These are phyloP conservation scores for Exophiala alcalophila DNA, from an alignment of 2,329 filamentous ascomycete species.

Conservation along the genomic window DNA sequence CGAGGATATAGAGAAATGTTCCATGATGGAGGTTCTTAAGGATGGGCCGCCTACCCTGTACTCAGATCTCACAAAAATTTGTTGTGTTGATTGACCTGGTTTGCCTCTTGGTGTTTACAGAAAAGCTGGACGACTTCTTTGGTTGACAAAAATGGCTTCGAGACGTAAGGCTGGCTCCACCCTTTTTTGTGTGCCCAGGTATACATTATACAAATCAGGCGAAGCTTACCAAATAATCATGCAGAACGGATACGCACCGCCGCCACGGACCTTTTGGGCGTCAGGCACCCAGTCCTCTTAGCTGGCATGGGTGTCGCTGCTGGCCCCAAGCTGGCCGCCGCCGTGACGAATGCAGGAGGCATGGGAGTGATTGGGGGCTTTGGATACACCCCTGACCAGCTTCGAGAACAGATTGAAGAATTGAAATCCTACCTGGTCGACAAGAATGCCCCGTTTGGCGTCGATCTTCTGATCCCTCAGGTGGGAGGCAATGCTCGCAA, in stretches of 20 bases:
- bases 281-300: conserved; percentile 81
- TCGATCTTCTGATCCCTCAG: conserved; percentile 84
- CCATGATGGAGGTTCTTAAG: no score
- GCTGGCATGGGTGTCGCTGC: conserved; percentile 93
- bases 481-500: conserved; percentile 81
- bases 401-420: conserved; percentile 81
- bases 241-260: conserved; percentile 32
- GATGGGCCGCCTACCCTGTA: no score
- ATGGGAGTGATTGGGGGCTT: conserved; percentile 81
- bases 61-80: no score
- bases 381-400: conserved; percentile 79
- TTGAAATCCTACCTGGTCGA: conserved; percentile 75
- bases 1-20: no score
- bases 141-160: no score
- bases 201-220: no score
- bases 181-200: no score
- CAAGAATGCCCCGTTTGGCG: conserved; percentile 84
- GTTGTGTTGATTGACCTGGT: no score
- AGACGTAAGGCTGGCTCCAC: no score
- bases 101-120: no score
- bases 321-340: conserved; percentile 81
- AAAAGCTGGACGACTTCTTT: no score
- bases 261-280: conserved; percentile 82
- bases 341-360: conserved; percentile 84
- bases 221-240: no score